Evolutionary conservation across 306 rosid genomes (phyloP).

Genomic region (Fragaria vesca): DNA sequence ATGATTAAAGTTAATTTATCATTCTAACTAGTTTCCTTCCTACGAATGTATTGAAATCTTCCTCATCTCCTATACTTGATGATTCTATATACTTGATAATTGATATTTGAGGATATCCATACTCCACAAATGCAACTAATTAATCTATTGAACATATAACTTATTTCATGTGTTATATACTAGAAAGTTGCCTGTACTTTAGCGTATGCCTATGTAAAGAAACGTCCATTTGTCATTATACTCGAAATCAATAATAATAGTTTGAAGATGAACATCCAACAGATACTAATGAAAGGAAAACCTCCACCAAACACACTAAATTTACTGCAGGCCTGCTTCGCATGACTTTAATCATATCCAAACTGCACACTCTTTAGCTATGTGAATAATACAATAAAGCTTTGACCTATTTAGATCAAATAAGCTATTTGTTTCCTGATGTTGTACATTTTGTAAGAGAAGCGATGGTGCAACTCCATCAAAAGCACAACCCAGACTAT

Average conservation of each 20-base stretch:
- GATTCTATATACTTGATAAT: neutral
- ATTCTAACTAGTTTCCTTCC: neutral
- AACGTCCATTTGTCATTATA: no score
- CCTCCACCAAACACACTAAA: neutral
- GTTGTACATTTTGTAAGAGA: neutral
- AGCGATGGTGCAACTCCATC: no score
- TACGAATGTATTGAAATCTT: neutral
- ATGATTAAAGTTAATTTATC: no score
- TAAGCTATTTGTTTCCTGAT: neutral
- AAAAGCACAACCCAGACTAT: no score
- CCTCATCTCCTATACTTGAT: neutral
- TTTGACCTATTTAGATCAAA: neutral
- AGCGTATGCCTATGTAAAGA: no score
- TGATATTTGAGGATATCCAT: neutral
- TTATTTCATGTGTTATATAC: no score
- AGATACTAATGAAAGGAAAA: neutral
- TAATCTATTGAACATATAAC: no score
- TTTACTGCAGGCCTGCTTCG: neutral
- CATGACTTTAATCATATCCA: neutral
- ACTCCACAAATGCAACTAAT: no score
- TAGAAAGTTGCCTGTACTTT: no score
- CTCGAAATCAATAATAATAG: no score
- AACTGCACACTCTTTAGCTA: neutral
- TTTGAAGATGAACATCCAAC: no score
- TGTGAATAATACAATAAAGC: neutral